Conservation (phyloP, 2,329 filamentous ascomycete genomes). For the Colletotrichum magnum region DNA sequence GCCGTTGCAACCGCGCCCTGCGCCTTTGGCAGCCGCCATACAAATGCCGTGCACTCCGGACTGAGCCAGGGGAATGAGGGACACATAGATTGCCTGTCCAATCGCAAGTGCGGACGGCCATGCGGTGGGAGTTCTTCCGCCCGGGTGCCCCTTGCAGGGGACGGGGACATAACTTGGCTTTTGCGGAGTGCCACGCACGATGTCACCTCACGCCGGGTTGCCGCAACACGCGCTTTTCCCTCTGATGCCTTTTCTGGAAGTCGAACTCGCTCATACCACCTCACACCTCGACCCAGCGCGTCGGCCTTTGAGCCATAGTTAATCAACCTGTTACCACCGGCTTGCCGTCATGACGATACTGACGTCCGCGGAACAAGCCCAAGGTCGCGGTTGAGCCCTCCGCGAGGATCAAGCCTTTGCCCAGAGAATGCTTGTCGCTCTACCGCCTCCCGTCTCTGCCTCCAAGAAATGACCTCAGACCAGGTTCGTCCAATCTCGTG, state of each 20-base stretch:
- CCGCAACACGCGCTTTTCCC: slow-evolving; percentile 9
- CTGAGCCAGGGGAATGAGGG: background rate
- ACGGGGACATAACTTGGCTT: slow-evolving; percentile 16
- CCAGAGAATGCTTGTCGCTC: slow-evolving; percentile 12
- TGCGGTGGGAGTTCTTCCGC: slow-evolving; percentile 21
- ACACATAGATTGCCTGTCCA: background rate
- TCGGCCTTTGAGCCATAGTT: background rate
- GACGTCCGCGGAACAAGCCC: background rate
- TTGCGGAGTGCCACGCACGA: slow-evolving; percentile 23
- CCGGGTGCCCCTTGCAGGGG: slow-evolving; percentile 14
- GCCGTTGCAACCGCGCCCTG: slow-evolving; percentile 17
- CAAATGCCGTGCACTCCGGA: slow-evolving; percentile 27
- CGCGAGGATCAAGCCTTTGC: slow-evolving; percentile 14
- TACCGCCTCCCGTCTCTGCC: background rate
- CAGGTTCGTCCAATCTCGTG: slow-evolving; percentile 27
- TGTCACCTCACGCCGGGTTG: slow-evolving; percentile 17
- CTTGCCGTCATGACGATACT: background rate
- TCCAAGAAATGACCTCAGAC: background rate
- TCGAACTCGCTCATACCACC: slow-evolving; percentile 16
- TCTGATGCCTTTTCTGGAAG: too few relatives aligned
- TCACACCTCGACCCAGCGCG: background rate
- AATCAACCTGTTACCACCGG: slow-evolving; percentile 10
- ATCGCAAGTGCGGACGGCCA: background rate
- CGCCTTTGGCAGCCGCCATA: slow-evolving; percentile 4
- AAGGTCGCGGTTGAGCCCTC: background rate